Evolutionary conservation across 2,329 filamentous ascomycete species (phyloP), one percentile per base, ranked within the genome.

Genomic region (Ceratocystis cubensis): DNA sequence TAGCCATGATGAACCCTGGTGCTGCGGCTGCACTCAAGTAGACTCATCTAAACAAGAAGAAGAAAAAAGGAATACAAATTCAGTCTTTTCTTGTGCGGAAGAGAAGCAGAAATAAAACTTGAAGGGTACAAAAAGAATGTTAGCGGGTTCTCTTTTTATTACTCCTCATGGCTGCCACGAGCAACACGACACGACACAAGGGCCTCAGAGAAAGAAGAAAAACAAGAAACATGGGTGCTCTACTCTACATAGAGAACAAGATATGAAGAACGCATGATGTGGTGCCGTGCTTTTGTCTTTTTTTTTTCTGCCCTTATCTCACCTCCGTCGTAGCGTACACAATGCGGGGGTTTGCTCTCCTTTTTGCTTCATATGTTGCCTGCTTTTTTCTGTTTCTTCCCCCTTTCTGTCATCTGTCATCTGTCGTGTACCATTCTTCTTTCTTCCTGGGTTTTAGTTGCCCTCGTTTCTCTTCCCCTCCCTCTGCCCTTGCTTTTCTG

Each of bases 1-100:
- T 93, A 48, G 64, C 64, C 28, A 65, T 66, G 65, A 69, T 69
- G 67, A 67, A 67, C 65, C 65, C 67, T 20, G 65, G 67, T 44
- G 56, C 64, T 46, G 67, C 59, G 22, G 63, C 45, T 57, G 22
- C 61, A 20, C 44, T 63, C 13, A 63, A 63, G 44, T 63, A 63
- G 25, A 20, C 8, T 6, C 30, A 5, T 37, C 22, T 13, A 25
- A 8, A 17, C 7, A 22, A 33, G 25, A 25, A 56, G 13, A 56
- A 56, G 13, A 2, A 56, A 56, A 22, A 30, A 10, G 25, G 20
- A 22, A 56, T 30, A 30, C 50, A 30, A 25, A 28, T 5, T 7
- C 1, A 25, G 46, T 41, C 37, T 41, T 41, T 41, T 41, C 37
- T 13, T n/a, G 17, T 50, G 17, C n/a, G 8, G 46, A 50, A 50